These are phyloP conservation scores for Plasmodium knowlesi DNA, from an alignment of 169 alveolate species.

Conservation along the genomic window DNA sequence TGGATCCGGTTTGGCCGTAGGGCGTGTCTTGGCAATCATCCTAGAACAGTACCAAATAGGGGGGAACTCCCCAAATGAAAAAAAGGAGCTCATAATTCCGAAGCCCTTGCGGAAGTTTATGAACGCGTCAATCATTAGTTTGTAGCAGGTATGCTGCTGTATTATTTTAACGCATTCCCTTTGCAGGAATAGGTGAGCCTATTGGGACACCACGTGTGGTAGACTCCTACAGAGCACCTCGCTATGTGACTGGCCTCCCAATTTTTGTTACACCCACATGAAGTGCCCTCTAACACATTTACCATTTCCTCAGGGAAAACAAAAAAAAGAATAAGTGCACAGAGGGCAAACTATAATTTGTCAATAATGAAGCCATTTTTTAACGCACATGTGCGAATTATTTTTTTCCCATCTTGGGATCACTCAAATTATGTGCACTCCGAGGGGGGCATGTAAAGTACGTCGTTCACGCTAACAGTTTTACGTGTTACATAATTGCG, in stretches of 20 bases:
- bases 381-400: background rate
- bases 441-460: background rate
- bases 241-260: background rate
- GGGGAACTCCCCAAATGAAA: constrained; percentile 41
- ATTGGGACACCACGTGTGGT: background rate
- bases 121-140: constrained; percentile 10
- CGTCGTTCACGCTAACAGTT: background rate
- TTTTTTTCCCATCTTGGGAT: background rate
- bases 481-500: background rate
- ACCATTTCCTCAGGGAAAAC: background rate
- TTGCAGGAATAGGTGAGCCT: background rate
- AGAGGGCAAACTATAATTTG: background rate
- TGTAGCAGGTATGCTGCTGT: background rate
- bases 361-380: background rate
- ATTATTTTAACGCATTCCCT: background rate
- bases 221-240: background rate
- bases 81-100: constrained; percentile 77
- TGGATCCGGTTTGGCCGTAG: constrained; percentile 87
- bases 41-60: constrained; percentile 78
- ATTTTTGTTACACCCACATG: background rate
- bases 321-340: background rate
- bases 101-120: constrained; percentile 78
- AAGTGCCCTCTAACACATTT: background rate
- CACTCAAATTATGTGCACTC: background rate
- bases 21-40: constrained; percentile 83